Percentiles rank a stretch among this genome's conserved stretches.
phyloP scores from a whole-genome alignment of 345 rosid species.

The Noccaea bulbosa region DNA sequence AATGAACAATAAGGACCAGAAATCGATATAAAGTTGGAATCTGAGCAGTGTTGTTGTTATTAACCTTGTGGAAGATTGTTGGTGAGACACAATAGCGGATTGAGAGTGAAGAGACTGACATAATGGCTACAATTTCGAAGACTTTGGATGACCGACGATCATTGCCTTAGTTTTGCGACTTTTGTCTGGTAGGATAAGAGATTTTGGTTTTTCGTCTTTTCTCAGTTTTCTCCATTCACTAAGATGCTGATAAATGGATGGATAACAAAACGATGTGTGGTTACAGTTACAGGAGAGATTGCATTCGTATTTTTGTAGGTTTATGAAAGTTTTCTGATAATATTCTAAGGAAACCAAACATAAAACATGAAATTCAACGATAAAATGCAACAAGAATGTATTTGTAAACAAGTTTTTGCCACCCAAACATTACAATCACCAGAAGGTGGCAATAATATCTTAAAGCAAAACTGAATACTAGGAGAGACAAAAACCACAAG shows the following conservation, averaged over 20 bases:
- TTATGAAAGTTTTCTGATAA: neutral
- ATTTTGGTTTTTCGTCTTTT: neutral
- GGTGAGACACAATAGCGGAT: slow-evolving; percentile 52
- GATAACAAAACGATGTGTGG: slow-evolving; percentile 21
- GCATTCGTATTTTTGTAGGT: neutral
- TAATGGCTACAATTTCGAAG: slow-evolving; percentile 33
- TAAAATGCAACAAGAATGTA: slow-evolving; percentile 25
- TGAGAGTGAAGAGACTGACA: slow-evolving; percentile 66
- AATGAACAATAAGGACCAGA: neutral
- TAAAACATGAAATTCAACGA: slow-evolving; percentile 9
- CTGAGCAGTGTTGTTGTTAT: neutral
- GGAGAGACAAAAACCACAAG: slow-evolving; percentile 32
- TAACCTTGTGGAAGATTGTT: slow-evolving; percentile 54
- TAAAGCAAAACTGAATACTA: slow-evolving; percentile 41
- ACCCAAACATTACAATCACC: slow-evolving; percentile 15
- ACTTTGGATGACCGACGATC: neutral
- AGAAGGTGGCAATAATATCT: slow-evolving; percentile 19
- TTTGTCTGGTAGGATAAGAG: slow-evolving; percentile 31
- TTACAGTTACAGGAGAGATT: neutral
- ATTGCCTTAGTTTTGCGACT: slow-evolving; percentile 2
- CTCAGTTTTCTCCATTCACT: neutral
- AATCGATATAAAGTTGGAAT: neutral
- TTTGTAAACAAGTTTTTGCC: slow-evolving; percentile 20
- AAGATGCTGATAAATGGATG: slow-evolving; percentile 24
- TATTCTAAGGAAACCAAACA: neutral